Base-by-base conservation (phyloP, 148 eudicot species). In the Silene uniflora region DNA sequence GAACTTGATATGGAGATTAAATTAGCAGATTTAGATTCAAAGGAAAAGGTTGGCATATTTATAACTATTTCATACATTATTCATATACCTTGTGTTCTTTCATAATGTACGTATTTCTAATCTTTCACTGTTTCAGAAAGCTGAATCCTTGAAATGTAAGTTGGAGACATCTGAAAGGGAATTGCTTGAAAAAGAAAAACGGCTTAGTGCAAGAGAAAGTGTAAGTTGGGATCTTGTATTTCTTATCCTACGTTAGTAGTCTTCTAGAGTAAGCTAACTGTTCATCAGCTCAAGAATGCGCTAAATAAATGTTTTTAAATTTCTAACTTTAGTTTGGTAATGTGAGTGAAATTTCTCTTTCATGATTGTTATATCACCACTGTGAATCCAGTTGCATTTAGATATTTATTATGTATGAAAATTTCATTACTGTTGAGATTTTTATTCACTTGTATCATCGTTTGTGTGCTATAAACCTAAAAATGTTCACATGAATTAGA, bases 111-210 rank as follows among this genome's bases (percentile, higher is more conserved):
- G 3, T 10, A 39, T 39, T 21, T 71, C 21, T 25, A 47, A 10
- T 71, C 54, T 69, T 24, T 46, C 79, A 19, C 73, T 70, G 49
- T 82, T 91, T 79, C 88, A 96, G 99, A 84, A 85, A 85, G 84
- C 84, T 75, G 89, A 87, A 79, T 76, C 85, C 59, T 8, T 85
- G 42, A 88, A 80, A 81, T 72, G 75, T 66, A 62, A 82, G 69
- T 78, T 96, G 69, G 94, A 89, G 86, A 82, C 29, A 79, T 87
- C 85, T 81, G 90, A 91, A 76, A 87, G 80, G 78, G 88, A 89
- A 52, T 79, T 92, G 25, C 77, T 67, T 79, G 80, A 79, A 54
- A 71, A 91, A 85, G 83, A 86, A 67, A 90, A 91, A 62, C 89
- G 84, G 81, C 92, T 96, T 67, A 76, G 75, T 77, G 76, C 80